Evolutionary conservation across 805 yeast genomes (phyloP), one percentile per base, ranked within the genome.

Genomic region (Saturnispora sekii): DNA sequence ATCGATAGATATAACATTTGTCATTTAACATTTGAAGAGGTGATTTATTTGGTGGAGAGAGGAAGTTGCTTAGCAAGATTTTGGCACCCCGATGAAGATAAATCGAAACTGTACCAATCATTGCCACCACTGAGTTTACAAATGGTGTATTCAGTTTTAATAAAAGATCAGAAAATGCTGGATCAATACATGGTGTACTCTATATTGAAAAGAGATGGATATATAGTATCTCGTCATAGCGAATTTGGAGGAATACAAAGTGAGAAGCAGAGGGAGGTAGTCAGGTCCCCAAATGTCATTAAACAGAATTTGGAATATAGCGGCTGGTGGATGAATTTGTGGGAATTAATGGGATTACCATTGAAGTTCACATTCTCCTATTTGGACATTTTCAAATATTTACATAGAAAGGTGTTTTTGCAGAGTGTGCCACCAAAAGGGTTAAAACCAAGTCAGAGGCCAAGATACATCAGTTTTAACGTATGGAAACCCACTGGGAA

Each of bases 401-500:
- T 58, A 6, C 44, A 50, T 21, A 43, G 45, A 8, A 47, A 47
- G 31, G 41, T 52, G 16, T 4, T 32, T 9, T 14, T 29, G 8
- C 53, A 50, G 35, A 43, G 50, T 3, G 11, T 46, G n/a, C 38
- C 18, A 10, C 37, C 55, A 6, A 49, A 55, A 40, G 46, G 51
- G 10, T 28, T 21, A 39, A 21, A 35, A 45, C 48, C 60, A 54
- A 46, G 50, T 60, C 3, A 51, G 47, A 42, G 54, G 57, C 10
- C 35, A 52, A 56, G 47, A 33, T 45, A 57, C 5, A 63, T 82
- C 3, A 66, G 74, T 0, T 88, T 69, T 53, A 70, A 82, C 54
- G 84, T 85, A 3, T 89, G 96, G 96, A 87, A 84, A 58, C 97
- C 97, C 2, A 66, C 71, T 2, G 71, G 84, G 0, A 62, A 67